phyloP scores from a whole-genome alignment of 2,329 filamentous ascomycete species.

The Trichothecium roseum region DNA sequence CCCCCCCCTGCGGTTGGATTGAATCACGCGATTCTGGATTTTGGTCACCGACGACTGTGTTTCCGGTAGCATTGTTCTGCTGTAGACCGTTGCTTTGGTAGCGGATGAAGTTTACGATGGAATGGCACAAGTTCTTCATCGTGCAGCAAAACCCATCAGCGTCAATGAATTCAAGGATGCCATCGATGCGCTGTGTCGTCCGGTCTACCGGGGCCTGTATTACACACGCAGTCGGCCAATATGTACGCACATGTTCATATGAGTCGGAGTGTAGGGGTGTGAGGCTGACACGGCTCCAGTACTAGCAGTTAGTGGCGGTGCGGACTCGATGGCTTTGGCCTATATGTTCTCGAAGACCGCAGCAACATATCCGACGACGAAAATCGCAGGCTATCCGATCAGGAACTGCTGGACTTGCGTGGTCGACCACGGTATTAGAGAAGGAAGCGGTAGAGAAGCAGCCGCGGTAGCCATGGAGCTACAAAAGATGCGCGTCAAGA shows the following conservation, averaged over 20 bases:
- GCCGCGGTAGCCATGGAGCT: conserved; percentile 30
- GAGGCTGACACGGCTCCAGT: conserved; percentile 27
- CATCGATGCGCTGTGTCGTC: conserved; percentile 32
- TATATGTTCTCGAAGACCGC: conserved; percentile 51
- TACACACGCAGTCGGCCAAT: no score
- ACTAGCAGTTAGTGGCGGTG: conserved; percentile 81
- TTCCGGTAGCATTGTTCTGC: no score
- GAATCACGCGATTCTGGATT: no score
- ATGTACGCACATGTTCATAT: no score
- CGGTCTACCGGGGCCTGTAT: neutral
- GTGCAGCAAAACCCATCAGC: conserved; percentile 25
- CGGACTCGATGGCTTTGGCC: conserved; percentile 96
- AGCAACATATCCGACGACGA: conserved; percentile 19
- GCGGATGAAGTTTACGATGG: conserved; percentile 4
- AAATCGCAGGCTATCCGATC: conserved; percentile 34
- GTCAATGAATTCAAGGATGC: conserved; percentile 32
- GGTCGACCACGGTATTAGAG: conserved; percentile 47
- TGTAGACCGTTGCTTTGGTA: no score
- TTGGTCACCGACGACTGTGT: no score
- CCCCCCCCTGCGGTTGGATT: no score
- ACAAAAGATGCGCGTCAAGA: conserved; percentile 22
- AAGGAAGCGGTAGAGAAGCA: conserved; percentile 42
- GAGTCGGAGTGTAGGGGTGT: no score
- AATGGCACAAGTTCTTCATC: conserved; percentile 25
- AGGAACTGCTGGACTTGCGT: conserved; percentile 33